These are phyloP conservation scores for Raddia distichophylla DNA, from an alignment of 176 grass and related monocot species.

Conservation along the genomic window DNA sequence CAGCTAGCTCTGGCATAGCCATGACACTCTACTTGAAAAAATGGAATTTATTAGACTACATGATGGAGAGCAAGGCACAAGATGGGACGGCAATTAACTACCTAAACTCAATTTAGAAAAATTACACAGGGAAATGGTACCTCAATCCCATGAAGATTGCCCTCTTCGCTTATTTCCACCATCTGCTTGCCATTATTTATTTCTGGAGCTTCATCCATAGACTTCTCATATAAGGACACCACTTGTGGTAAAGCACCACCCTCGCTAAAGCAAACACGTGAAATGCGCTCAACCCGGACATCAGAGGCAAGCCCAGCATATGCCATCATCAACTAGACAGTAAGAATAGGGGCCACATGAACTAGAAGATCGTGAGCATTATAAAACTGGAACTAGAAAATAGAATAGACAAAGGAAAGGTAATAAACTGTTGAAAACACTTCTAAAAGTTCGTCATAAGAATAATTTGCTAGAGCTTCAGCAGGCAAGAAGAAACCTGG, in stretches of 20 bases:
- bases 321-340: slow-evolving; percentile 64
- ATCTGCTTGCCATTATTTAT: slow-evolving; percentile 31
- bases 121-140: slow-evolving; percentile 45
- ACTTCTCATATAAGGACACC: slow-evolving; percentile 72
- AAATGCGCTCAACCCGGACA: slow-evolving; percentile 65
- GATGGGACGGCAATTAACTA: not conserved
- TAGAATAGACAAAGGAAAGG: not conserved
- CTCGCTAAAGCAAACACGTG: slow-evolving; percentile 59
- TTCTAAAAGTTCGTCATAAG: not conserved
- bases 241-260: slow-evolving; percentile 80
- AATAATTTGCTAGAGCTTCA: slow-evolving; percentile 16
- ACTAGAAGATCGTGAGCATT: slow-evolving; percentile 6
- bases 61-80: not conserved
- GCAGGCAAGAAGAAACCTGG: not conserved
- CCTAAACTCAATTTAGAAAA: slow-evolving; percentile 26
- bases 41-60: slow-evolving; percentile 14
- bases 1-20: slow-evolving; percentile 75
- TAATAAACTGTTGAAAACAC: not conserved
- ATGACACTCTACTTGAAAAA: slow-evolving; percentile 62
- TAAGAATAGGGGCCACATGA: slow-evolving; percentile 6
- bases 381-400: slow-evolving; percentile 16
- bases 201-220: slow-evolving; percentile 32
- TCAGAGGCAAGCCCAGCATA: slow-evolving; percentile 76
- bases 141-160: slow-evolving; percentile 66
- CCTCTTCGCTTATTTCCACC: slow-evolving; percentile 47